These are phyloP conservation scores for Aspergillus sergii DNA, from an alignment of 2,329 filamentous ascomycete species.

Conservation along the genomic window DNA sequence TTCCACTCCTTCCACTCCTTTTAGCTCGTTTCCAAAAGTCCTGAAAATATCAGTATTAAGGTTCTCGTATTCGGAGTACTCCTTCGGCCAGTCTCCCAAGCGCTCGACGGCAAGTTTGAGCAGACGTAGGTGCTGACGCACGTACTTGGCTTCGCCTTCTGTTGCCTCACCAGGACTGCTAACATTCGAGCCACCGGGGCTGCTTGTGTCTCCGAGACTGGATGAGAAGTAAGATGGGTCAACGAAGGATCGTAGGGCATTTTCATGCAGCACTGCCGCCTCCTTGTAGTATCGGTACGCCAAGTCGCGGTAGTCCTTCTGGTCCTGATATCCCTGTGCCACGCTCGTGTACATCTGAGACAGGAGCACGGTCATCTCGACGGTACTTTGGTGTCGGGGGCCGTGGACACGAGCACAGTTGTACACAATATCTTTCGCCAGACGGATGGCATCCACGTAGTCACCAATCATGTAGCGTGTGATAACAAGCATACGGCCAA, in stretches of 20 bases:
- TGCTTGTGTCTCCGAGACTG: neutral
- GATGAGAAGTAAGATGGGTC: slow-evolving; percentile 27
- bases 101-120: slow-evolving; percentile 45
- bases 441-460: slow-evolving; percentile 46
- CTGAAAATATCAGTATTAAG: slow-evolving; percentile 50
- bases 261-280: slow-evolving; percentile 41
- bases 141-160: slow-evolving; percentile 26
- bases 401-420: slow-evolving; percentile 59
- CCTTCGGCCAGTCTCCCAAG: slow-evolving; percentile 49
- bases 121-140: slow-evolving; percentile 40
- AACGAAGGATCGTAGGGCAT: slow-evolving; percentile 39
- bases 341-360: slow-evolving; percentile 54
- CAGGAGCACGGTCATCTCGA: slow-evolving; percentile 54
- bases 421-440: slow-evolving; percentile 59
- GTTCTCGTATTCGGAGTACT: slow-evolving; percentile 51
- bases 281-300: slow-evolving; percentile 45
- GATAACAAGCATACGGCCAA: slow-evolving; percentile 54
- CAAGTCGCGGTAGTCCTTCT: slow-evolving; percentile 36
- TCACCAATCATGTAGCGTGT: slow-evolving; percentile 54
- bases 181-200: neutral
- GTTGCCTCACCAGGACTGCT: neutral
- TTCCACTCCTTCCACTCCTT: slow-evolving; percentile 49
- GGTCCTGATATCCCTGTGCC: slow-evolving; percentile 39
- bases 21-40: slow-evolving; percentile 43
- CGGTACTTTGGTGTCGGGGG: slow-evolving; percentile 47